Conservation (phyloP, 352 stramenopile genomes). For the Globisporangium acanthophoron region DNA sequence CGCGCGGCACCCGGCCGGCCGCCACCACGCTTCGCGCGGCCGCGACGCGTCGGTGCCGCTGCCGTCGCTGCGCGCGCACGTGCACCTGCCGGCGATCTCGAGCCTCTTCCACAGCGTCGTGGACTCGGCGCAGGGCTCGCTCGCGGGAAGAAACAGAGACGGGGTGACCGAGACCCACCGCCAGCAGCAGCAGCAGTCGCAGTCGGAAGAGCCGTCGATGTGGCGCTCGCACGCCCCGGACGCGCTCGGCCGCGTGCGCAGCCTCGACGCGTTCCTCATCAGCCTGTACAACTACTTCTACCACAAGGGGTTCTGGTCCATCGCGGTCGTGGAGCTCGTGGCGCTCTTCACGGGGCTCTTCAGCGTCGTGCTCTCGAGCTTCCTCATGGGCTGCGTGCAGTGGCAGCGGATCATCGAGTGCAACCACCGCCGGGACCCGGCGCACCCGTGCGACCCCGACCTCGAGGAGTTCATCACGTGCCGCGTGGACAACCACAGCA, state of each 20-base stretch:
- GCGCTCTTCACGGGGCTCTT: slow-evolving; percentile 93
- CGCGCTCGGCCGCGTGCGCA: slow-evolving; percentile 60
- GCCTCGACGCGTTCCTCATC: slow-evolving; percentile 90
- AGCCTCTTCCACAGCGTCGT: slow-evolving; percentile 66
- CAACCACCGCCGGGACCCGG: slow-evolving; percentile 42
- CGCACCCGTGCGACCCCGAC: slow-evolving; percentile 77
- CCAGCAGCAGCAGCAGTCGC: slow-evolving; percentile 5
- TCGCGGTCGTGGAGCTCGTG: slow-evolving; percentile 86
- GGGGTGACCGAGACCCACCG: too few relatives aligned
- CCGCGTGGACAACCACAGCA: slow-evolving; percentile 39
- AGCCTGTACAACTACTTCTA: slow-evolving; percentile 95
- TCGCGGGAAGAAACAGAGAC: slow-evolving; percentile 11
- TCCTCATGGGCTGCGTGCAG: slow-evolving; percentile 95
- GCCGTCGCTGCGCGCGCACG: slow-evolving; percentile 58
- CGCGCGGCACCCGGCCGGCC: background rate
- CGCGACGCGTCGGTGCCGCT: slow-evolving; percentile 15
- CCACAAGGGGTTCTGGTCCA: slow-evolving; percentile 90
- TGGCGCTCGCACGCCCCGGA: slow-evolving; percentile 52
- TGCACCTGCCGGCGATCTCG: slow-evolving; percentile 75
- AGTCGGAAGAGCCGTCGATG: background rate
- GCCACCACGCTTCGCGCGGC: background rate
- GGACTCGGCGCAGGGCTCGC: slow-evolving; percentile 40
- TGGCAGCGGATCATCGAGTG: slow-evolving; percentile 89
- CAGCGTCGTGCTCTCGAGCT: slow-evolving; percentile 92
- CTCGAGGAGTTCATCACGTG: slow-evolving; percentile 74